Conservation (phyloP, 495 filamentous ascomycete species). For the Viridothelium virens region DNA sequence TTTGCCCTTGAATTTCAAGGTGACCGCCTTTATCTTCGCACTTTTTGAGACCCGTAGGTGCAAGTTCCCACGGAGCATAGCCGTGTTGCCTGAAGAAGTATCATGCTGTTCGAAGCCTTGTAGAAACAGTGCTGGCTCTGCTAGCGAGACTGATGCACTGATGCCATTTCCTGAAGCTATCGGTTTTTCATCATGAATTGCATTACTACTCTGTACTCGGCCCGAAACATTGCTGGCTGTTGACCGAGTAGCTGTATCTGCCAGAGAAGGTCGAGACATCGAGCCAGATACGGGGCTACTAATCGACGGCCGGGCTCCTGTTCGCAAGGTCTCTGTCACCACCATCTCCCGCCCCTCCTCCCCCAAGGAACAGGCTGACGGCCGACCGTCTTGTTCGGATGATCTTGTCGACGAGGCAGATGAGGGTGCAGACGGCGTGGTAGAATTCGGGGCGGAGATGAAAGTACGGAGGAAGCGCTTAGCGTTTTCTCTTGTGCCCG, state of each 20-base stretch:
- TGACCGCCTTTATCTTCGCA: slow-evolving; percentile 91
- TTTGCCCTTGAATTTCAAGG: slow-evolving; percentile 75
- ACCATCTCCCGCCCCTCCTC: slow-evolving; percentile 18
- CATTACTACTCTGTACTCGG: slow-evolving; percentile 11
- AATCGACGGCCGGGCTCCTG: slow-evolving; percentile 8
- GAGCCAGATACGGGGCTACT: background rate
- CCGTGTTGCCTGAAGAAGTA: slow-evolving; percentile 57
- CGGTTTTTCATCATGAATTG: slow-evolving; percentile 41
- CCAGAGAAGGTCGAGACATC: slow-evolving; percentile 20
- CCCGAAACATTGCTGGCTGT: background rate
- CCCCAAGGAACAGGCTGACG: background rate
- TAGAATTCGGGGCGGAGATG: slow-evolving; percentile 24
- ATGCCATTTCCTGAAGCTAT: slow-evolving; percentile 45
- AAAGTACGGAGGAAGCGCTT: slow-evolving; percentile 39
- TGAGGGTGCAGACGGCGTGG: slow-evolving; percentile 2
- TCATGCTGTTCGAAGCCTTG: slow-evolving; percentile 85
- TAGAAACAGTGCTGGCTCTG: slow-evolving; percentile 83
- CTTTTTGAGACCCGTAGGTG: slow-evolving; percentile 78
- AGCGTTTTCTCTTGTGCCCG: slow-evolving; percentile 38
- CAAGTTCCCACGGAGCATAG: slow-evolving; percentile 79
- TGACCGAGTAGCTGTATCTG: slow-evolving; percentile 19
- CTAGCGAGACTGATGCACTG: slow-evolving; percentile 47
- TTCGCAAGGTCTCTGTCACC: slow-evolving; percentile 2
- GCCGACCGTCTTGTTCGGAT: slow-evolving; percentile 3
- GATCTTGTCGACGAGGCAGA: slow-evolving; percentile 13